These are phyloP conservation scores for Amaranthus tricolor DNA, from an alignment of 179 eudicot genomes.

Conservation along the genomic window DNA sequence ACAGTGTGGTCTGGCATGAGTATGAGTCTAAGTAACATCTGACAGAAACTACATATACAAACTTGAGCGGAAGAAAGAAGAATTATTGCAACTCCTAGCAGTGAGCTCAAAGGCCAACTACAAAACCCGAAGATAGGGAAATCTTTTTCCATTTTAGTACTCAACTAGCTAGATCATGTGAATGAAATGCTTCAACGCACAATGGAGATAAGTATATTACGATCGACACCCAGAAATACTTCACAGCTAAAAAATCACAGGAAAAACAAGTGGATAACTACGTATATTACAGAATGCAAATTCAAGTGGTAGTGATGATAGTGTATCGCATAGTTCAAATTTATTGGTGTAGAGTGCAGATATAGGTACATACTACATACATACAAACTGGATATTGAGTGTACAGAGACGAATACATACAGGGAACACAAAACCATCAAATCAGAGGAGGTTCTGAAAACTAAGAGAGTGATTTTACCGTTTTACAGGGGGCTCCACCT, in stretches of 20 bases:
- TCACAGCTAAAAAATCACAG: background rate
- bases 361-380: background rate
- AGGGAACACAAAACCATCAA: background rate
- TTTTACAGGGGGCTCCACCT: constrained; percentile 49
- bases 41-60: too few species aligned
- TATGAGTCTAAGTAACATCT: too few species aligned
- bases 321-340: background rate
- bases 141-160: background rate
- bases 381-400: background rate
- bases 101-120: background rate
- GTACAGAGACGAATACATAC: background rate
- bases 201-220: too few species aligned
- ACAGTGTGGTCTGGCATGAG: too few species aligned
- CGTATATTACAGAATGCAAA: background rate
- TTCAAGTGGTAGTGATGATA: background rate
- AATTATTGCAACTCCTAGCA: background rate
- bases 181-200: background rate
- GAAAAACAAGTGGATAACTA: background rate
- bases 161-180: background rate
- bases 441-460: background rate
- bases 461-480: constrained; percentile 32
- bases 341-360: background rate
- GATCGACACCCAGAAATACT: too few species aligned
- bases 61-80: too few species aligned
- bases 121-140: background rate